These are phyloP conservation scores for Hypoxylon sp. DNA, from an alignment of 2,329 filamentous ascomycete genomes.

Conservation along the genomic window DNA sequence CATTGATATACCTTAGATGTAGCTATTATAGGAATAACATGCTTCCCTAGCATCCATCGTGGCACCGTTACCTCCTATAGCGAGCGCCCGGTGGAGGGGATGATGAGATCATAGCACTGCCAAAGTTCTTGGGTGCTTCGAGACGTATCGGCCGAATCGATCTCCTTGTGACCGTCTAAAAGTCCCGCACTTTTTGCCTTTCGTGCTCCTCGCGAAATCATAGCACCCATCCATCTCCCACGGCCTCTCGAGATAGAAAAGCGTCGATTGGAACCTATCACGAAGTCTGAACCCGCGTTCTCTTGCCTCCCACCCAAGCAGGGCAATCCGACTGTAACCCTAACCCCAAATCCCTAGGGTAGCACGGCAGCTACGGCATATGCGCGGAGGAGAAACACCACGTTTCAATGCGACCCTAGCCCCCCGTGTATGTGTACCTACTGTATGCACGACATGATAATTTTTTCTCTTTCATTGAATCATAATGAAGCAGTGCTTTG, in stretches of 20 bases:
- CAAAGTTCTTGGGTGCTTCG: not conserved
- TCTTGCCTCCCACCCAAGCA: not conserved
- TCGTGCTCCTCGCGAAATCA: not conserved
- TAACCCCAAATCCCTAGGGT: constrained; percentile 19
- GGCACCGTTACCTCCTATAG: not conserved
- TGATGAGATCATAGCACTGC: not conserved
- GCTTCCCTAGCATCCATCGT: not conserved
- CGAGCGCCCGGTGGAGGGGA: not conserved
- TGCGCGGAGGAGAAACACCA: constrained; percentile 45
- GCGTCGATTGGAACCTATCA: constrained; percentile 1
- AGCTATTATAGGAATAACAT: not conserved
- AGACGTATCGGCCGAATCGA: not conserved
- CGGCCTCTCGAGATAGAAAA: constrained; percentile 3
- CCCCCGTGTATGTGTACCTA: constrained; percentile 1
- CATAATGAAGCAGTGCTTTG: constrained; percentile 7
- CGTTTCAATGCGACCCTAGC: constrained; percentile 42
- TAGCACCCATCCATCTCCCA: constrained; percentile 13
- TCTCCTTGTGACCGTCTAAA: not conserved
- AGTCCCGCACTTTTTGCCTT: not conserved
- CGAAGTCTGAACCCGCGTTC: constrained; percentile 4
- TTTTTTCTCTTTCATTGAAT: constrained; percentile 16
- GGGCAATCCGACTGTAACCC: constrained; percentile 24
- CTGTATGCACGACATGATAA: constrained; percentile 31
- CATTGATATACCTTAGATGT: not conserved
- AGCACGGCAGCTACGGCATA: constrained; percentile 35